Evolutionary conservation across 352 stramenopile genomes (phyloP).

Genomic region (Pythium scleroteichum): DNA sequence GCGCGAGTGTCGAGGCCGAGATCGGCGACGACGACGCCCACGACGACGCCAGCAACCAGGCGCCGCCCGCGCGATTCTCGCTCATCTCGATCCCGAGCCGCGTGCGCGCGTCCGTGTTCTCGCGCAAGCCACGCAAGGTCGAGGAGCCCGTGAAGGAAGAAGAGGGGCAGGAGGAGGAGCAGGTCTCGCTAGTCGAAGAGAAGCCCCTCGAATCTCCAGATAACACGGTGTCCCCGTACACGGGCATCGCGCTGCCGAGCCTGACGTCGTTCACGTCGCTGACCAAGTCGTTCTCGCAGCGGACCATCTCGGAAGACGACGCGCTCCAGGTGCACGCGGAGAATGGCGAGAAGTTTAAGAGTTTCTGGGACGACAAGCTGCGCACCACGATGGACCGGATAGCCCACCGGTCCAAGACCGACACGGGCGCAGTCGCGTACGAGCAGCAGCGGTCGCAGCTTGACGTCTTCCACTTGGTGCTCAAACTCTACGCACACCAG

Average conservation of each 20-base stretch:
- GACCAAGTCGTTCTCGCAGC: constrained; percentile 19
- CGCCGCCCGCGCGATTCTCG: constrained; percentile 17
- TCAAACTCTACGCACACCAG: constrained; percentile 83
- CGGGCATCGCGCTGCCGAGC: constrained; percentile 19
- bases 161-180: neutral
- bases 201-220: no score
- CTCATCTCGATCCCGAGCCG: constrained; percentile 25
- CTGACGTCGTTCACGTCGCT: constrained; percentile 28
- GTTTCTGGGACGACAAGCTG: constrained; percentile 81
- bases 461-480: constrained; percentile 71
- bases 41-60: neutral
- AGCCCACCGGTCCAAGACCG: constrained; percentile 30
- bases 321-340: constrained; percentile 14
- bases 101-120: constrained; percentile 26
- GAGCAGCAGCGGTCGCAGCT: constrained; percentile 21
- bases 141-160: neutral
- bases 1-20: constrained; percentile 8
- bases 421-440: constrained; percentile 17
- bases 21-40: constrained; percentile 2
- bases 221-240: constrained; percentile 6
- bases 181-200: neutral
- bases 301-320: constrained; percentile 4
- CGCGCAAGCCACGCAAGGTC: constrained; percentile 10
- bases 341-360: constrained; percentile 68
- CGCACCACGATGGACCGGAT: constrained; percentile 60